Conservation (phyloP, 148 eudicot species). For the Bassia scoparia region DNA sequence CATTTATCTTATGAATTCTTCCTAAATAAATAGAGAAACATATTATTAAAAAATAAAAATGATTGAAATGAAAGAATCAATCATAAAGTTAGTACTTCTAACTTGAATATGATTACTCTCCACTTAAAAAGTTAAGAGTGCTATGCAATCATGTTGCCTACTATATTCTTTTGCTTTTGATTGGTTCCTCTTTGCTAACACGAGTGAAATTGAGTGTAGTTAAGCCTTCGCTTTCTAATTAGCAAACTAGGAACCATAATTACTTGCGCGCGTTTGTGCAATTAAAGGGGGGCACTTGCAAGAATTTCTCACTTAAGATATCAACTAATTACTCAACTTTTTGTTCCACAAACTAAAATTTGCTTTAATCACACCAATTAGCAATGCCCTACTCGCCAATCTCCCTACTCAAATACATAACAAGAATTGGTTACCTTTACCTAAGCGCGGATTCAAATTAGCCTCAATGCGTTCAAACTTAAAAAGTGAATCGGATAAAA, state of each 20-base stretch:
- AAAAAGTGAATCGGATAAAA: too few relatives aligned
- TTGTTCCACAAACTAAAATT: background rate
- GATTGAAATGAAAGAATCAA: background rate
- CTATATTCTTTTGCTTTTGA: background rate
- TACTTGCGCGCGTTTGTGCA: background rate
- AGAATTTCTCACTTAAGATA: background rate
- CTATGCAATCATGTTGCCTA: background rate
- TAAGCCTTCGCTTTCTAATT: background rate
- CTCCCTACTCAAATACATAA: background rate
- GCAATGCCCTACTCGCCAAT: background rate
- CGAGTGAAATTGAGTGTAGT: too few relatives aligned
- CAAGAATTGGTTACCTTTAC: background rate
- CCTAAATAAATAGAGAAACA: background rate
- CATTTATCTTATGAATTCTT: background rate
- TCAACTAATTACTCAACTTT: background rate
- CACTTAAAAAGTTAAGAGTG: conserved; percentile 6
- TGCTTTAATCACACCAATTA: background rate
- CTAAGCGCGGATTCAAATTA: too few relatives aligned
- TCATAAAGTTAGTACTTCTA: background rate
- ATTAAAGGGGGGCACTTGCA: background rate
- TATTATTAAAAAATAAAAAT: background rate
- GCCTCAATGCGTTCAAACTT: too few relatives aligned
- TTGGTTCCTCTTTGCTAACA: background rate
- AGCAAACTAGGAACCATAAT: background rate
- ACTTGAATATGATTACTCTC: conserved; percentile 14